Base-by-base conservation (phyloP, 768 basidiomycete genomes). In the Naematelia encephala region DNA sequence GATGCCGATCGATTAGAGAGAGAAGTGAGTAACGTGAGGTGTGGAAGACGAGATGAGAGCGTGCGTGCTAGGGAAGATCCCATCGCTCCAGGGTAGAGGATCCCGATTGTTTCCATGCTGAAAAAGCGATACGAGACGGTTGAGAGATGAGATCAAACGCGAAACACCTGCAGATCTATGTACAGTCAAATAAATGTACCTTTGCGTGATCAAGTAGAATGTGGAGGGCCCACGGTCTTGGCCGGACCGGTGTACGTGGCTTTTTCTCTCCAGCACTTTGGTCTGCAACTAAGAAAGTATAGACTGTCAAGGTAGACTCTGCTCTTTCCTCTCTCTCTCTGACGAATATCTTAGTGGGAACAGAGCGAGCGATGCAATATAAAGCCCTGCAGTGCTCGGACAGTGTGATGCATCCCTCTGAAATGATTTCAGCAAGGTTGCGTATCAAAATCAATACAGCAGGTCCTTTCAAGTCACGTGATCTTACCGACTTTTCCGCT, bases 21-120 rank as follows among this genome's bases (percentile, higher is more conserved):
- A 62, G 80, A 80, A 11, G 84, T 85, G 59, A 85, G 80, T 22
- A 85, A 83, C 4, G 79, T 81, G 66, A 80, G 81, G 25, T 84
- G 51, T 5, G 58, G 55, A 4, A 30, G 82, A n/a, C 79, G 76
- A 21, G 75, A 65, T 1, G 79, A 78, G 30, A 86, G 77, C 25
- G 79, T 80, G 28, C 73, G 79, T 16, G 80, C 85, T 27, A 86
- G 81, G 19, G 79, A 84, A 4, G 84, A 77, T 25, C 84, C 85
- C 86, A 85, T 86, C 1, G 80, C 81, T 16, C 85, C 84, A 8
- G 84, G 80, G 29, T 84, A 81, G 58, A 86, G 75, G 21, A 85
- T 75, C 27, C 81, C 82, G 54, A 85, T 73, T 28, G 68, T 75
- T 59, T 70, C 70, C 5, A 57, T 61, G 13, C 16, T 16, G 8